phyloP scores from a whole-genome alignment of 495 filamentous ascomycete genomes.

The Polyplosphaeria fusca region DNA sequence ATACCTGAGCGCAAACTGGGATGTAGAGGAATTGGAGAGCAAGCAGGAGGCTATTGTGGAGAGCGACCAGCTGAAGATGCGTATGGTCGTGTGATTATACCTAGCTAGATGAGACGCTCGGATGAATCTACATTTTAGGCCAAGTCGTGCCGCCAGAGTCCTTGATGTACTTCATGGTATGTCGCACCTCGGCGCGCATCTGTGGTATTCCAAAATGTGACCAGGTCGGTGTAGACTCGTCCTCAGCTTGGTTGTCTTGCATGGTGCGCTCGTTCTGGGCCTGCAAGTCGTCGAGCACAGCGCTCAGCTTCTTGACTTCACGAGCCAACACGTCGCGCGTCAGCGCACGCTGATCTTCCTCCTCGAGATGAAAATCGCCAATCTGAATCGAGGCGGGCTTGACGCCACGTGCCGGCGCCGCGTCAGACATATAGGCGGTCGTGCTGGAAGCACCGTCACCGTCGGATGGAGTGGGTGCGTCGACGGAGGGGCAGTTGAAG shows the following conservation, averaged over 20 bases:
- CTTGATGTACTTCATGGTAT: not conserved
- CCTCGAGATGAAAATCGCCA: not conserved
- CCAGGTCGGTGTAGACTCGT: not conserved
- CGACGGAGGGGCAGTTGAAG: not conserved
- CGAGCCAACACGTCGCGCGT: not conserved
- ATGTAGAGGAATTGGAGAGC: conserved; percentile 26
- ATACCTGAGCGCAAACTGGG: conserved; percentile 22
- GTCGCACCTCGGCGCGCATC: not conserved
- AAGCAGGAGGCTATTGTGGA: conserved; percentile 20
- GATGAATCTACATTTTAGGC: not conserved
- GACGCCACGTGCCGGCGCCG: not conserved
- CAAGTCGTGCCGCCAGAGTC: not conserved
- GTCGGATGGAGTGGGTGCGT: not conserved
- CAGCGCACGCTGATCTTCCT: not conserved
- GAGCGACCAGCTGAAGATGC: conserved; percentile 22
- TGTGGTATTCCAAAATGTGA: not conserved
- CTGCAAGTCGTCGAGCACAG: not conserved
- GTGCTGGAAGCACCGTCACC: not conserved
- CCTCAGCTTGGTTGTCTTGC: not conserved
- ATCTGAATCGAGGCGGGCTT: not conserved
- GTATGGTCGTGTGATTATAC: conserved; percentile 23
- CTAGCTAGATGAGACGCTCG: not conserved
- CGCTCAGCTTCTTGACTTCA: not conserved
- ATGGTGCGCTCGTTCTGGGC: not conserved
- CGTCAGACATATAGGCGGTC: not conserved